These are phyloP conservation scores for Xylaria sp. DNA, from an alignment of 495 filamentous ascomycete species.

Conservation along the genomic window DNA sequence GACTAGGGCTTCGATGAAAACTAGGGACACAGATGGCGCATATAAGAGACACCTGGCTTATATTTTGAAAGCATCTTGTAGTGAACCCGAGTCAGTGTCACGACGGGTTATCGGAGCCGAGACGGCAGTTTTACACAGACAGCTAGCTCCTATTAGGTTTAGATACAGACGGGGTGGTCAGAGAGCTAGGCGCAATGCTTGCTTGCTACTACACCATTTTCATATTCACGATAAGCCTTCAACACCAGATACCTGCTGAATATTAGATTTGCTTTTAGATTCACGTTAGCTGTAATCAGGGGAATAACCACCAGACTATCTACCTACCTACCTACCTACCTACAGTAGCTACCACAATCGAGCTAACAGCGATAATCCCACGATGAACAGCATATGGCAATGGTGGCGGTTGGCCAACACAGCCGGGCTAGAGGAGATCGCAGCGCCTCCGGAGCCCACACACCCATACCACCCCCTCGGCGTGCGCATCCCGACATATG, in stretches of 20 bases:
- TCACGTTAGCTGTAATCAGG: neutral
- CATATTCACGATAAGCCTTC: neutral
- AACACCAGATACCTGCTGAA: neutral
- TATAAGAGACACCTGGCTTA: neutral
- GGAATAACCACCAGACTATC: neutral
- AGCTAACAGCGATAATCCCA: constrained; percentile 6
- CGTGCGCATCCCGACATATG: constrained; percentile 65
- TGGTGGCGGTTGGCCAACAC: constrained; percentile 22
- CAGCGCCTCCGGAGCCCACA: constrained; percentile 25
- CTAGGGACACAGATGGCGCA: neutral
- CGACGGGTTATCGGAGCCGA: constrained; percentile 24
- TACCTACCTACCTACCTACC: neutral
- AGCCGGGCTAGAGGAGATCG: neutral
- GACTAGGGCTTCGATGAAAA: neutral
- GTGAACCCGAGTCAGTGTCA: neutral
- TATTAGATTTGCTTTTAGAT: neutral
- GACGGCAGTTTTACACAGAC: neutral
- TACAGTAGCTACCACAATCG: too few species aligned
- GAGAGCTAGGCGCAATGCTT: too few species aligned
- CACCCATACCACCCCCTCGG: constrained; percentile 79
- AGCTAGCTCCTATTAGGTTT: neutral
- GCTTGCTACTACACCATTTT: too few species aligned
- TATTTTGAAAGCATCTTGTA: neutral
- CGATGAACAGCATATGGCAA: constrained; percentile 25
- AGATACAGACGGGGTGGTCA: neutral